Percentiles rank a stretch among this genome's conserved stretches.
Conservation (phyloP, 2,329 filamentous ascomycete species). For the Aspergillus texensis region DNA sequence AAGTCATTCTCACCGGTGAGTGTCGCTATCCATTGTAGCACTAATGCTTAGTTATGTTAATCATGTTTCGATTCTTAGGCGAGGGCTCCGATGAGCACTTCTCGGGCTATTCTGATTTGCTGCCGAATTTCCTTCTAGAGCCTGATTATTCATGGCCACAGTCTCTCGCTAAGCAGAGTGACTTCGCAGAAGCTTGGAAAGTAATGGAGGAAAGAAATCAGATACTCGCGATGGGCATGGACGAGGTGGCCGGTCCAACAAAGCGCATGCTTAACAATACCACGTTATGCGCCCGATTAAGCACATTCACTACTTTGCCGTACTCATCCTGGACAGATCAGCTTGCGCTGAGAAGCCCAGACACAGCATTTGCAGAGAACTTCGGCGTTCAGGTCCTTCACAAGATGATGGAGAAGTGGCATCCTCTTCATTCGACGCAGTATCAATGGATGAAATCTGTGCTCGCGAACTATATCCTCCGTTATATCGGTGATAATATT, state of each 20-base stretch:
- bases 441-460: conserved; percentile 18
- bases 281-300: conserved; percentile 38
- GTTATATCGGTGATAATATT: conserved; percentile 22
- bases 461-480: conserved; percentile 19
- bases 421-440: conserved; percentile 12
- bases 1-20: conserved; percentile 55
- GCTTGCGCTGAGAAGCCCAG: conserved; percentile 12
- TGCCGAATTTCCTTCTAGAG: conserved; percentile 54
- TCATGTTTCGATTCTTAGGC: conserved; percentile 23
- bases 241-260: conserved; percentile 29
- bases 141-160: conserved; percentile 45
- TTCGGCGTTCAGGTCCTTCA: conserved; percentile 6
- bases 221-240: background rate
- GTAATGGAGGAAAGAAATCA: conserved; percentile 3
- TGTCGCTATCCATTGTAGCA: background rate
- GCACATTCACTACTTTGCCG: conserved; percentile 35
- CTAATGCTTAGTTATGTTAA: background rate
- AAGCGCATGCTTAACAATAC: conserved; percentile 45
- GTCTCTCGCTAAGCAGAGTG: conserved; percentile 21
- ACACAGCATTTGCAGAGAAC: conserved; percentile 18
- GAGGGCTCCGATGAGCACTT: conserved; percentile 60
- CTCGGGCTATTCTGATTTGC: conserved; percentile 53
- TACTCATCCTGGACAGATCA: conserved; percentile 38
- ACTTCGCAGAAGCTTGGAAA: conserved; percentile 7
- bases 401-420: conserved; percentile 13